Conservation (phyloP, 495 filamentous ascomycete species). For the Xylaria telfairii region DNA sequence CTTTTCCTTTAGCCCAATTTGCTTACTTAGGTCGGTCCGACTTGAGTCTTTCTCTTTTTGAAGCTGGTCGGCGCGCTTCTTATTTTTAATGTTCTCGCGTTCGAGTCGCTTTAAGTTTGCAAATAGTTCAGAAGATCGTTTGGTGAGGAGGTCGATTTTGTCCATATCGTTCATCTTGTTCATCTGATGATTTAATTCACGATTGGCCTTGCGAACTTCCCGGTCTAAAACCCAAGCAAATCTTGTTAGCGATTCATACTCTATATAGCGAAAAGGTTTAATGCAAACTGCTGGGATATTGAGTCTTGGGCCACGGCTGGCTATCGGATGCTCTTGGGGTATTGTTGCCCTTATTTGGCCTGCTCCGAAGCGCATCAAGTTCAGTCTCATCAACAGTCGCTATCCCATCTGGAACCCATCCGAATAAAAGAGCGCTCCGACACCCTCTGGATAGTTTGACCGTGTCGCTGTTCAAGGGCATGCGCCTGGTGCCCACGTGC, state of each 20-base stretch:
- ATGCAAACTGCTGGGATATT: background rate
- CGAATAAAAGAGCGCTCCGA: background rate
- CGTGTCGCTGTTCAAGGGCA: background rate
- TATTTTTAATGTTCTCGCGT: slow-evolving; percentile 90
- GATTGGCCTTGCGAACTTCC: slow-evolving; percentile 88
- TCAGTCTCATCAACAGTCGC: background rate
- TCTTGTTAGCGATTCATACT: background rate
- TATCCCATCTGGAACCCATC: background rate
- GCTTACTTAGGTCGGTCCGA: slow-evolving; percentile 85
- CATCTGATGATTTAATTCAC: slow-evolving; percentile 82
- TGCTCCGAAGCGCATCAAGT: background rate
- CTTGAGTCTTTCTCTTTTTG: slow-evolving; percentile 96
- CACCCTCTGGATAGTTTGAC: background rate
- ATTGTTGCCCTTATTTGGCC: background rate
- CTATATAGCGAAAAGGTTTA: background rate
- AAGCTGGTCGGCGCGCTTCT: slow-evolving; percentile 90
- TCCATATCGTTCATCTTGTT: slow-evolving; percentile 74
- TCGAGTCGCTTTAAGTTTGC: slow-evolving; percentile 94
- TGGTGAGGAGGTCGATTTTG: slow-evolving; percentile 85
- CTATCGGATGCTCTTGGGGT: background rate
- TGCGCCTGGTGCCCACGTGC: background rate
- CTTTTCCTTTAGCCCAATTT: slow-evolving; percentile 86
- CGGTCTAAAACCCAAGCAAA: slow-evolving; percentile 47
- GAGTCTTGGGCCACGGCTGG: background rate
- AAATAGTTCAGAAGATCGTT: slow-evolving; percentile 87